Base-by-base conservation (phyloP, 768 basidiomycete genomes). In the Trametes gibbosa region DNA sequence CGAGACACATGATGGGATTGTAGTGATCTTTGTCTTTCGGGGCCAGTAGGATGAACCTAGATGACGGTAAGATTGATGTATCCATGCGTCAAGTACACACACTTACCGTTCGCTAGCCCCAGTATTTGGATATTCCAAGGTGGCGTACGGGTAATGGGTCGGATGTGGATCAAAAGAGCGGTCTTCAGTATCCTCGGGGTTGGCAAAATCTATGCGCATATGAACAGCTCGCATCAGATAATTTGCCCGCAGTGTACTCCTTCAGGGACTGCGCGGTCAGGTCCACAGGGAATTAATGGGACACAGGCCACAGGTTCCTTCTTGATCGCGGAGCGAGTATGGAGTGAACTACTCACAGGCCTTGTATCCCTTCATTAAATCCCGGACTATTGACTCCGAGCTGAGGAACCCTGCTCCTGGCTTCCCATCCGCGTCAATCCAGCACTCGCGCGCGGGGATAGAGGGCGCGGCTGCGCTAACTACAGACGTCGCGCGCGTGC, bases 11-110 rank as follows among this genome's bases (percentile, higher is more conserved):
- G 56, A 94, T 86, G 14, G 92, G 92, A 69, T 90, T 88, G 72
- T 92, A 94, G 64, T 92, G 89, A 65, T 94, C 90, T 64, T 84
- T 84, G 76, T 94, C 91, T 66, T 85, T 90, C 29, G 92, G 92
- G 43, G 80, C 84, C 52, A 93, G 80, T 59, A 93, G 79, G 61
- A 89, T 80, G 74, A 85, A 93, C 70, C 90, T 92, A 56, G 32
- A 42, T 54, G 29, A 49, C 24, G 12, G 21, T 43, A 21, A 24
- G 42, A 43, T 21, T 5, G 3, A 19, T 3, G 42, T 5, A 21
- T 42, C 46, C n/a, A 37, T 34, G 16, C n/a, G 1, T 7, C 6
- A 39, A 14, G 16, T n/a, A 9, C 40, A 53, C 12, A 53, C 24
- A 58, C 73, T 54, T 56, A 92, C 91, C 79, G 80, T 77, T 93